A percentile compares a stretch with the other conserved stretches of the same genome.
Conservation (phyloP, 2,329 filamentous ascomycete genomes). For the Claviceps digitariae region DNA sequence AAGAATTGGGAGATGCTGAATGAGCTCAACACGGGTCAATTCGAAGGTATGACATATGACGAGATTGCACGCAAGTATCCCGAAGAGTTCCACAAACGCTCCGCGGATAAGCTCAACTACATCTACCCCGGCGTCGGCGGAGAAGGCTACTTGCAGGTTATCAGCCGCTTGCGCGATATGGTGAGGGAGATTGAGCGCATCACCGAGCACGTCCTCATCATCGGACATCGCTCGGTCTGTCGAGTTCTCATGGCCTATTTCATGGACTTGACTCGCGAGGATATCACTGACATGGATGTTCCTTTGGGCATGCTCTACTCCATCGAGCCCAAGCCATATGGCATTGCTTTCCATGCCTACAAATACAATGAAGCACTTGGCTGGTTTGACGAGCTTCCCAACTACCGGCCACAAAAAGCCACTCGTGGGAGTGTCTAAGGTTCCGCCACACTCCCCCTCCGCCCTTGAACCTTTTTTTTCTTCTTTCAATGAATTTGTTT, state of each 20-base stretch:
- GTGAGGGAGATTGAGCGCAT: constrained; percentile 96
- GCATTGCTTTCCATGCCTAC: constrained; percentile 93
- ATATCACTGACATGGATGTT: constrained; percentile 89
- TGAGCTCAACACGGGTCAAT: constrained; percentile 82
- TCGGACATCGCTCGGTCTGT: constrained; percentile 84
- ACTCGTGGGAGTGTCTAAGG: constrained; percentile 13
- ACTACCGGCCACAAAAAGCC: constrained; percentile 59
- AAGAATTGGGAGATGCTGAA: constrained; percentile 98
- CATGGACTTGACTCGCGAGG: constrained; percentile 76
- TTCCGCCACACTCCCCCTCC: not conserved
- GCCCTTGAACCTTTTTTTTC: not conserved
- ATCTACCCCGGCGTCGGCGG: constrained; percentile 93
- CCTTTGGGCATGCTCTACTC: constrained; percentile 89
- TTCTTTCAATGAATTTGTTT: not conserved
- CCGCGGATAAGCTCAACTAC: constrained; percentile 82
- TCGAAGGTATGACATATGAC: constrained; percentile 90
- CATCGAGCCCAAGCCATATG: constrained; percentile 94
- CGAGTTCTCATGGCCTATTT: constrained; percentile 94
- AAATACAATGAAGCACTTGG: constrained; percentile 65
- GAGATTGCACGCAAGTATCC: constrained; percentile 71
- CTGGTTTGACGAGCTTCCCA: constrained; percentile 75
- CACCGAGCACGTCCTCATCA: constrained; percentile 85
- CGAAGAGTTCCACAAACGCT: constrained; percentile 69
- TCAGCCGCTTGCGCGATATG: constrained; percentile 87
- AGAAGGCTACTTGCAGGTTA: constrained; percentile 93